Evolutionary conservation across 2,329 filamentous ascomycete species (phyloP).

Genomic region (Dothideomycetes sp.): DNA sequence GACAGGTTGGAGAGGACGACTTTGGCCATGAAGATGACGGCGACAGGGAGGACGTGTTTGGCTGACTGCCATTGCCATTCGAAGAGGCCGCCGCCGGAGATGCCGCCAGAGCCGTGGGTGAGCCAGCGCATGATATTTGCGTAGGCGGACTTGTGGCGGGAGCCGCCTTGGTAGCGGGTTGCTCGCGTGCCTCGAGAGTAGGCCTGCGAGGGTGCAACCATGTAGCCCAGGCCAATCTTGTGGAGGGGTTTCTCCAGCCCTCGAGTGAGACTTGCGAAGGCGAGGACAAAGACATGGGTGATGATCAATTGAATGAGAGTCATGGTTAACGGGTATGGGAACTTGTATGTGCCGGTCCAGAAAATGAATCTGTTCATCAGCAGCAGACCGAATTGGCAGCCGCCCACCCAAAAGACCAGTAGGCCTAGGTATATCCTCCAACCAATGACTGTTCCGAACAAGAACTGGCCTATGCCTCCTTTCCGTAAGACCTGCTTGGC

Average conservation of each 20-base stretch:
- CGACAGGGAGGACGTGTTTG: conserved; percentile 36
- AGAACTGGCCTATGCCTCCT: conserved; percentile 36
- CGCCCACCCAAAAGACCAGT: conserved; percentile 37
- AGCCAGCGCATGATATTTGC: conserved; percentile 23
- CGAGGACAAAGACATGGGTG: conserved; percentile 37
- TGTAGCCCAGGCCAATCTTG: conserved; percentile 30
- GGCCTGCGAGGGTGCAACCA: conserved; percentile 31
- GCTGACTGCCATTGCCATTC: conserved; percentile 40
- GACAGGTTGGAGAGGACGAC: conserved; percentile 43
- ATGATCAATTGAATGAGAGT: conserved; percentile 40
- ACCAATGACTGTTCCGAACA: conserved; percentile 35
- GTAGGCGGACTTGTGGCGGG: conserved; percentile 12
- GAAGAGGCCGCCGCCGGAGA: conserved; percentile 43
- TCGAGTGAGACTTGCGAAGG: conserved; percentile 37
- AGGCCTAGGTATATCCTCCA: conserved; percentile 38
- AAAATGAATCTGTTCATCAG: conserved; percentile 42
- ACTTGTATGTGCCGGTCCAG: conserved; percentile 26
- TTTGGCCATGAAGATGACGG: conserved; percentile 39
- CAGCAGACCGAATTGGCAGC: conserved; percentile 34
- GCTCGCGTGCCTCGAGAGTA: conserved; percentile 7
- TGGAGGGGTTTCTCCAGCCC: conserved; percentile 31
- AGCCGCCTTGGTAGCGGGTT: conserved; percentile 14
- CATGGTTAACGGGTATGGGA: conserved; percentile 41
- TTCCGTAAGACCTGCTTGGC: conserved; percentile 15
- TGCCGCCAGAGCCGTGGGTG: conserved; percentile 32